A percentile compares a stretch with the other conserved stretches of the same genome.
Evolutionary conservation across 495 filamentous ascomycete genomes (phyloP).

Genomic region (Podospora conica): DNA sequence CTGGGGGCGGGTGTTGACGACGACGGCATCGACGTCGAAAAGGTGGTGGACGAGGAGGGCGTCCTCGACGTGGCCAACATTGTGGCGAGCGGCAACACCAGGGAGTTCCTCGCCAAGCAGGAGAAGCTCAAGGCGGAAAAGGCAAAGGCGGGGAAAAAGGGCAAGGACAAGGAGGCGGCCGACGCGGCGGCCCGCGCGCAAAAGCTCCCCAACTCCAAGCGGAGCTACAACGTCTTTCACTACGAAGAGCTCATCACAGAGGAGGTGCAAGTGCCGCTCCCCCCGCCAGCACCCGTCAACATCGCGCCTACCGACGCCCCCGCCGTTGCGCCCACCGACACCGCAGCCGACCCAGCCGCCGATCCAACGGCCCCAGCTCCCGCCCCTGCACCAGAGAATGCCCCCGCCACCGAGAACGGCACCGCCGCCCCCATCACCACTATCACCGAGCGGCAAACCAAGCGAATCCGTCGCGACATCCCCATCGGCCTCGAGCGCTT

Average conservation of each 20-base stretch:
- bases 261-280: constrained; percentile 37
- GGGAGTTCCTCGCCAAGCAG: constrained; percentile 82
- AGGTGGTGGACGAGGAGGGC: constrained; percentile 63
- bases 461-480: constrained; percentile 60
- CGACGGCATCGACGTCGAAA: constrained; percentile 44
- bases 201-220: constrained; percentile 76
- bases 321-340: constrained; percentile 20
- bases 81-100: constrained; percentile 83
- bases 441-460: constrained; percentile 31
- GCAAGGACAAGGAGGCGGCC: constrained; percentile 54
- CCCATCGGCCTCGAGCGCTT: constrained; percentile 88
- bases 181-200: constrained; percentile 46
- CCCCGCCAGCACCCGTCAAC: constrained; percentile 11
- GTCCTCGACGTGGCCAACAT: constrained; percentile 92
- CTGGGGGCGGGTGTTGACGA: constrained; percentile 34
- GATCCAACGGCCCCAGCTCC: constrained; percentile 13
- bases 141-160: constrained; percentile 42
- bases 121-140: constrained; percentile 86
- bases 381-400: constrained; percentile 1
- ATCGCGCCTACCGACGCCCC: constrained; percentile 18
- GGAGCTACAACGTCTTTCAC: constrained; percentile 68
- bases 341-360: constrained; percentile 1
- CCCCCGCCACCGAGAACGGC: constrained; percentile 5
- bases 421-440: background rate
- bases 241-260: constrained; percentile 72